These are phyloP conservation scores for Chaetomium globosum DNA, from an alignment of 2,329 filamentous ascomycete genomes.

Conservation along the genomic window DNA sequence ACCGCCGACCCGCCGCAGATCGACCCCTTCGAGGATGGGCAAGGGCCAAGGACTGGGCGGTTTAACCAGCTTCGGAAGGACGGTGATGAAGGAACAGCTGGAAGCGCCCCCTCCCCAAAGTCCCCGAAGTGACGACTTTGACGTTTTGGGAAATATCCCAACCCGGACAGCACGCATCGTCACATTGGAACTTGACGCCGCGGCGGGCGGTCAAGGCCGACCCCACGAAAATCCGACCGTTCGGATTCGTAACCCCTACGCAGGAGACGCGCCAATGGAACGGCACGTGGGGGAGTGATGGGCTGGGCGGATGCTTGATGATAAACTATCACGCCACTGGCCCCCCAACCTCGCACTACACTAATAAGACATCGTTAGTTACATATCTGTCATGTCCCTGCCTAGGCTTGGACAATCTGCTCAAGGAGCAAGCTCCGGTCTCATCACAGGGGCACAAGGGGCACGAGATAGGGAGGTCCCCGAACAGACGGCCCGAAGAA, in stretches of 20 bases:
- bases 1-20: neutral
- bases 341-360: neutral
- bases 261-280: slow-evolving; percentile 2
- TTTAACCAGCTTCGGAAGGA: neutral
- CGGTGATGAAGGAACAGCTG: neutral
- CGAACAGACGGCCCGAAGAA: neutral
- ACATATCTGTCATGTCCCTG: neutral
- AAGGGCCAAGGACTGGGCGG: neutral
- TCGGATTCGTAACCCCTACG: neutral
- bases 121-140: no score
- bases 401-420: neutral
- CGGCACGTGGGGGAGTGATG: neutral
- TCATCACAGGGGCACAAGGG: neutral
- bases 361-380: neutral
- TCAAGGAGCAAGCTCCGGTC: neutral
- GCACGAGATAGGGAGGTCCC: neutral
- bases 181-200: neutral
- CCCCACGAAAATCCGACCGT: neutral
- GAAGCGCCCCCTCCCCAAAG: neutral
- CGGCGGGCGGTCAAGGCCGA: neutral
- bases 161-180: neutral
- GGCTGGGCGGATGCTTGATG: neutral
- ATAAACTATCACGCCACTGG: neutral
- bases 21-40: neutral
- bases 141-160: neutral